Percentiles rank a stretch among this genome's conserved stretches.
These are phyloP conservation scores for Pseudocercospora macadamiae DNA, from an alignment of 2,329 filamentous ascomycete species.

Conservation along the genomic window DNA sequence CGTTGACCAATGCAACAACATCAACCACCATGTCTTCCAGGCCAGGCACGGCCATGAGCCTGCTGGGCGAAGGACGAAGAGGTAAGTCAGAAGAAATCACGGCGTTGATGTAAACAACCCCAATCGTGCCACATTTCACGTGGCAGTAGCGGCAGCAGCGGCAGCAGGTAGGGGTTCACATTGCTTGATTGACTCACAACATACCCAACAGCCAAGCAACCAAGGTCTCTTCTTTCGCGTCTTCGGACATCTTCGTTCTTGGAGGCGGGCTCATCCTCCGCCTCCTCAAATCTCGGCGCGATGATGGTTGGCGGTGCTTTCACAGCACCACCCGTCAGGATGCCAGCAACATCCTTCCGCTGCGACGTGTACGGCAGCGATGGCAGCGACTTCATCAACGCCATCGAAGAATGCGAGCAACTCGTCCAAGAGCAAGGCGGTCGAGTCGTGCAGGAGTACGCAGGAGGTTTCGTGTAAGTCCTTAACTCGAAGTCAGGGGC, in stretches of 20 bases:
- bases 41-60: constrained; percentile 2
- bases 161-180: background rate
- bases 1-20: background rate
- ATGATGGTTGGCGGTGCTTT: background rate
- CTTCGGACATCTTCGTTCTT: constrained; percentile 3
- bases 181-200: background rate
- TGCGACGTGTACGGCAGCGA: constrained; percentile 6
- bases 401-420: constrained; percentile 21
- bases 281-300: background rate
- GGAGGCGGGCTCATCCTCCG: background rate
- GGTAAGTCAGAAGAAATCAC: background rate
- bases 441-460: constrained; percentile 21
- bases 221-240: background rate
- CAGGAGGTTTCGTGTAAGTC: constrained; percentile 28
- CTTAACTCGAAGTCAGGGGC: background rate
- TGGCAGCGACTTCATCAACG: constrained; percentile 14
- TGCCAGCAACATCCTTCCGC: background rate
- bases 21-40: background rate
- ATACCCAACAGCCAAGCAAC: background rate
- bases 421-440: constrained; percentile 23
- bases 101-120: background rate
- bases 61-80: background rate
- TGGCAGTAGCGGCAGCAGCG: background rate
- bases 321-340: background rate
- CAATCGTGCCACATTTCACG: background rate